Evolutionary conservation across 1,139 yeast genomes (phyloP), one percentile per base, ranked within the genome.

Genomic region (Diutina siamensis): DNA sequence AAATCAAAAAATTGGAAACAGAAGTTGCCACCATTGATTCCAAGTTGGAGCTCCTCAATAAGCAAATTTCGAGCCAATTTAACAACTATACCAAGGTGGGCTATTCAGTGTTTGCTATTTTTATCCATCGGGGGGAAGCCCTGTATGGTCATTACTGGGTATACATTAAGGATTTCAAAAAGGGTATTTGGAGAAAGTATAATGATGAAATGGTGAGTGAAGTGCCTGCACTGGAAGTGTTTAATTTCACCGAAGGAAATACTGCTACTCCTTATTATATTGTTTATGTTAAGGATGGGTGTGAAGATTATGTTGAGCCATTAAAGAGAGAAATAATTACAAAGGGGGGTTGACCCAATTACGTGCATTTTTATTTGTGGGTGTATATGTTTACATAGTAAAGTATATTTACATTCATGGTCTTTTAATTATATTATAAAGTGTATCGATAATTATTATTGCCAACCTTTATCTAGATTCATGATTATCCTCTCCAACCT

Each of bases 61-160:
- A 54, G 1, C 66, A 67, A 45, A 76, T 85, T 8, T 63, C 74
- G 19, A 62, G 61, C 21, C 94, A 83, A 55, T 88, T 83, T 58
- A 67, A 68, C 19, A 67, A 67, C 9, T 76, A 83, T 63, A 74
- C 71, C 45, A 64, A 72, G 47, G 73, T 81, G 27, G 94, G 92
- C 0, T 92, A 92, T 60, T 72, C 85, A 0, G 72, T 92, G 12
- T 92, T 89, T 66, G 94, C 97, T 0, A 82, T 92, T 7, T 92
- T 92, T 57, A 87, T 94, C 44, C 98, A 92, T 61, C 71, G 97
- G 47, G 98, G 98, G 7, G 95, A 88, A 56, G 98, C 96, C 1
- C 80, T 88, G 48, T 89, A 85, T 57, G 98, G 98, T 2, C 98
- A 92, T 62, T 92, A 92, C 60, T 92, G 97, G 97, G 77, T 89